These are phyloP conservation scores for Zygosaccharomyces sapae DNA, from an alignment of 1,139 yeast genomes.

Conservation along the genomic window DNA sequence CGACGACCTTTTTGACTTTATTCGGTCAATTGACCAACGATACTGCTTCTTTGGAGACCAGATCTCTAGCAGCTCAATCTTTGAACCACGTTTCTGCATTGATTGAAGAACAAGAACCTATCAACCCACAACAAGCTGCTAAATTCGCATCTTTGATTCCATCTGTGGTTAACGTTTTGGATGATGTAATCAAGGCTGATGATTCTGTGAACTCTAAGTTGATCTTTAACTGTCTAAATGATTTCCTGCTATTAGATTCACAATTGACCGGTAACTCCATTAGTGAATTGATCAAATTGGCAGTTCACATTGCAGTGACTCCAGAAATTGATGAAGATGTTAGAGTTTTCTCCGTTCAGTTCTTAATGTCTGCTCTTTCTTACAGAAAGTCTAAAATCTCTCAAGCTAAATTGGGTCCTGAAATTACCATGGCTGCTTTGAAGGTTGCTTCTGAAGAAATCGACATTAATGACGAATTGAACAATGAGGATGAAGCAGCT, in stretches of 20 bases:
- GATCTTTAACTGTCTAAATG: constrained; percentile 81
- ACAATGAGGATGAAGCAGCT: constrained; percentile 79
- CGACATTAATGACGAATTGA: constrained; percentile 66
- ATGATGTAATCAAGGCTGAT: constrained; percentile 64
- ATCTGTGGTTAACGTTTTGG: constrained; percentile 74
- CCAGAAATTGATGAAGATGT: constrained; percentile 69
- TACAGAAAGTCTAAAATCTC: constrained; percentile 65
- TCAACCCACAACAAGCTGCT: constrained; percentile 48
- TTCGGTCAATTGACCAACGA: constrained; percentile 68
- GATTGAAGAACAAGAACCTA: constrained; percentile 53
- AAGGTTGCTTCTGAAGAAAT: constrained; percentile 77
- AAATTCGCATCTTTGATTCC: constrained; percentile 71
- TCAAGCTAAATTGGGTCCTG: constrained; percentile 72
- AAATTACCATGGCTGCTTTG: constrained; percentile 67
- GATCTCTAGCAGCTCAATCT: constrained; percentile 79
- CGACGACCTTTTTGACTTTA: constrained; percentile 62
- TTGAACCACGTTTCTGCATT: constrained; percentile 71
- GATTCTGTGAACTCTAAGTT: constrained; percentile 71
- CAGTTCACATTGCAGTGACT: constrained; percentile 72
- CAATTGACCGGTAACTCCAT: constrained; percentile 76
- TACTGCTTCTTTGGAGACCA: constrained; percentile 61
- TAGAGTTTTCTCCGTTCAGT: constrained; percentile 80
- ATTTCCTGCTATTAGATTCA: constrained; percentile 70
- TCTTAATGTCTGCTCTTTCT: constrained; percentile 71
- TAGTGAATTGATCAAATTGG: constrained; percentile 62